A percentile compares a stretch with the other conserved stretches of the same genome.
Conservation (phyloP, 805 yeast species). For the Nakazawaea populi region DNA sequence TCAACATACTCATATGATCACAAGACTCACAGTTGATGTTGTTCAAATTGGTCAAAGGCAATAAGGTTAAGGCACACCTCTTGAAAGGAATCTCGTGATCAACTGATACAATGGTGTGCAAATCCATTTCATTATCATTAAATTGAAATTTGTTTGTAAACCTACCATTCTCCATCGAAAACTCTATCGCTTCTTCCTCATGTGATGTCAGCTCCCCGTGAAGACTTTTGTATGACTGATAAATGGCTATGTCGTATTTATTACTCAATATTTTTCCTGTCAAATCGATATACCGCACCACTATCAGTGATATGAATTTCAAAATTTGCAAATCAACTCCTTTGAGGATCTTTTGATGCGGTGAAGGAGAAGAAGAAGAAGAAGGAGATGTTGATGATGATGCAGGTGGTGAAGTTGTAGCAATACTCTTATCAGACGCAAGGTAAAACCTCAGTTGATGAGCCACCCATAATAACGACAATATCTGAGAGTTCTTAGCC, state of each 20-base stretch:
- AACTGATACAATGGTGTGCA: background rate
- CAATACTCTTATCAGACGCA: background rate
- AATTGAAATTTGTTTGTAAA: background rate
- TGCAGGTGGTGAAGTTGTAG: no score
- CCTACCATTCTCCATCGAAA: background rate
- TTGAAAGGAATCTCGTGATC: conserved; percentile 4
- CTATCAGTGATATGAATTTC: background rate
- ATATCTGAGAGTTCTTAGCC: background rate
- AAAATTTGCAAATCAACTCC: conserved; percentile 1
- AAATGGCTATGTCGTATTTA: conserved; percentile 3
- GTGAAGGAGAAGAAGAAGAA: background rate
- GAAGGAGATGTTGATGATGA: no score
- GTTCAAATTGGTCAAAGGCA: conserved; percentile 5
- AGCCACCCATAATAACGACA: background rate
- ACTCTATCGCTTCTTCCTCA: background rate
- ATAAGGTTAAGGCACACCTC: conserved; percentile 8
- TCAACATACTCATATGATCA: background rate
- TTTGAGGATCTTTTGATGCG: background rate
- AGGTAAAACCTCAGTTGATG: background rate
- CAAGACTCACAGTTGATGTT: conserved; percentile 1
- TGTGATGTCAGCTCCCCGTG: background rate
- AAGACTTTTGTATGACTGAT: conserved; percentile 2
- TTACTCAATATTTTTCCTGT: background rate
- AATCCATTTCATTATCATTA: background rate
- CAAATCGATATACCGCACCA: background rate